Conservation (phyloP, 129 eudicot genomes). For the Flaveria trinervia region DNA sequence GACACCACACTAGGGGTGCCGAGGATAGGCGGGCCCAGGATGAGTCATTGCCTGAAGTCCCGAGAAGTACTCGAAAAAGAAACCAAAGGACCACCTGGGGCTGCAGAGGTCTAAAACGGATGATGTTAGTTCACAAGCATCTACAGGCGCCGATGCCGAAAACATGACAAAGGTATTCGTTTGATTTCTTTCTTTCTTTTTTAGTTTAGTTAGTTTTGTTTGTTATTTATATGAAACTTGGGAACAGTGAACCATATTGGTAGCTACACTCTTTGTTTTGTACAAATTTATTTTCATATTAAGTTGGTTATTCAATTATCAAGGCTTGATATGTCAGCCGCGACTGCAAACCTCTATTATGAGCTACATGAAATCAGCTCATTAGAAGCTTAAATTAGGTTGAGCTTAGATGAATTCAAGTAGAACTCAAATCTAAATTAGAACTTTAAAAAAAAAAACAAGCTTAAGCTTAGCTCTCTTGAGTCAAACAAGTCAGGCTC, state of each 20-base stretch:
- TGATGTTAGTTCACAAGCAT: slow-evolving; percentile 10
- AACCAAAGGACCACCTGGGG: slow-evolving; percentile 13
- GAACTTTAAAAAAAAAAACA: too few relatives aligned
- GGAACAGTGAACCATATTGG: neutral
- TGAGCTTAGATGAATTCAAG: neutral
- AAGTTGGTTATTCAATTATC: neutral
- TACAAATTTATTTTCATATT: neutral
- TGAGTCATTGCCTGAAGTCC: slow-evolving; percentile 27
- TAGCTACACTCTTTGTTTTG: neutral
- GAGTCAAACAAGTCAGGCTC: too few relatives aligned
- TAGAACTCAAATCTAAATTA: too few relatives aligned
- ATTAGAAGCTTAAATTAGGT: neutral
- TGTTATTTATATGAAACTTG: slow-evolving; percentile 14
- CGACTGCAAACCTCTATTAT: neutral
- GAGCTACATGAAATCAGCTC: neutral
- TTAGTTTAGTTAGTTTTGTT: neutral
- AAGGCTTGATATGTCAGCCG: neutral
- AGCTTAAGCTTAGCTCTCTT: too few relatives aligned
- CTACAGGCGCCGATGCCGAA: slow-evolving; percentile 18
- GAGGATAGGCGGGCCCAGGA: slow-evolving; percentile 29
- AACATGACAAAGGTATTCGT: slow-evolving; percentile 10
- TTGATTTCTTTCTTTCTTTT: neutral
- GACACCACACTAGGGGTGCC: slow-evolving; percentile 38
- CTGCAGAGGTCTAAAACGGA: neutral
- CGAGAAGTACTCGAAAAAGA: slow-evolving; percentile 40